Evolutionary conservation across 164 flowering plant genomes (phyloP), one percentile per base, ranked within the genome.

Genomic region (Magnolia officinalis): DNA sequence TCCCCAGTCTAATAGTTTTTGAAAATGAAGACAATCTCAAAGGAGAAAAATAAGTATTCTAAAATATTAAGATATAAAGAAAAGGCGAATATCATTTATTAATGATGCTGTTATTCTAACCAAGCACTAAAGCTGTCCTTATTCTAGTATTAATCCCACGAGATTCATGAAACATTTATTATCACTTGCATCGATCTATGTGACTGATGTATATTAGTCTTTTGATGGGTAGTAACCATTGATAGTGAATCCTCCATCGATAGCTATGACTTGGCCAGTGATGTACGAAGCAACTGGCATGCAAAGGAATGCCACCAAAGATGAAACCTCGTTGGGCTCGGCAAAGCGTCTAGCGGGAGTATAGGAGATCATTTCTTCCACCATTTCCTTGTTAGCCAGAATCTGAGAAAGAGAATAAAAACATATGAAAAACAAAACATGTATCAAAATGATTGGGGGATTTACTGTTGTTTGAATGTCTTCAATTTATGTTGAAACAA

Each of bases 211-310:
- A 37, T 37, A 37, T 37, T 72, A 78, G 63, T 82, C 80, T 63
- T 74, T 75, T 67, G 63, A 26, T 69, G 66, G 88, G 81, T 70
- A 26, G 75, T 88, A 89, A 5, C 89, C 91, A 74, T 88, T 85
- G 6, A 78, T 92, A 9, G 93, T 88, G 78, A 86, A 73, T 79
- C 98, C 97, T 51, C 98, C 98, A 81, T 94, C 98, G 52, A 92
- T 93, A 13, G 85, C 83, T 21, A 94, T 88, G 74, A 82, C 76
- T 81, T 92, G 97, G 50, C 98, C 98, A 0, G 95, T 92, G 61
- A 92, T 90, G 81, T 91, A 92, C 1, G 98, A 88, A 31, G 97
- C 87, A 76, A 92, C 93, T 31, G 95, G 96, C 2, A 92, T 78
- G 82, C 96, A 90, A 61, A 92, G 91, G 84, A 85, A 92, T 55